These are phyloP conservation scores for Breviolum minutum DNA, from an alignment of 73 alveolate genomes.

Conservation along the genomic window DNA sequence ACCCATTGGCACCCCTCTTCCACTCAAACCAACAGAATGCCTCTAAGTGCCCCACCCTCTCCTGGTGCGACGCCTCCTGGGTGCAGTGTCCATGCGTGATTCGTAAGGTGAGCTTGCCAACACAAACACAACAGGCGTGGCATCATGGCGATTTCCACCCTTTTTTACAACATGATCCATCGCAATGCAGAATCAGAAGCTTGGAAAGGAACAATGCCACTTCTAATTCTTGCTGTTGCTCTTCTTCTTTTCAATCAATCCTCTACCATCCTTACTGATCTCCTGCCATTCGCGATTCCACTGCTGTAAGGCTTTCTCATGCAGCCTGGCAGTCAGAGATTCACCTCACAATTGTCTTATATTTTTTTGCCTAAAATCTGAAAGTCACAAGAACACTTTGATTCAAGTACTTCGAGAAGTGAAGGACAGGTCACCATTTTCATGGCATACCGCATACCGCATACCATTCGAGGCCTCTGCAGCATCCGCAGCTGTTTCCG, in stretches of 20 bases:
- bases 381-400: not conserved
- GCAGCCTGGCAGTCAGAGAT: not conserved
- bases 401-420: not conserved
- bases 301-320: constrained; percentile 65
- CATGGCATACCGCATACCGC: not conserved
- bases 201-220: not conserved
- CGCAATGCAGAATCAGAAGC: not conserved
- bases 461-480: constrained; percentile 19
- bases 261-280: not conserved
- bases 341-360: not conserved
- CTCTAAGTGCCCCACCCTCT: not conserved
- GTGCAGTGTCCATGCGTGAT: no score
- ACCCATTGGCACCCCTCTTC: not conserved
- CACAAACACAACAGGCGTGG: no score
- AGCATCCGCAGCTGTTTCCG: constrained; percentile 60
- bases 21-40: not conserved
- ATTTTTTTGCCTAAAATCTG: not conserved
- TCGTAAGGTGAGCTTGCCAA: no score
- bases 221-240: no score
- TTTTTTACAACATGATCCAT: no score
- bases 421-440: not conserved
- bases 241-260: no score
- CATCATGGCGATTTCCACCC: no score
- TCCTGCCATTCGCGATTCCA: constrained; percentile 85
- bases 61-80: constrained; percentile 57